Evolutionary conservation across 23 red algal species (phyloP).

Genomic region (Rhodosorus marinus): DNA sequence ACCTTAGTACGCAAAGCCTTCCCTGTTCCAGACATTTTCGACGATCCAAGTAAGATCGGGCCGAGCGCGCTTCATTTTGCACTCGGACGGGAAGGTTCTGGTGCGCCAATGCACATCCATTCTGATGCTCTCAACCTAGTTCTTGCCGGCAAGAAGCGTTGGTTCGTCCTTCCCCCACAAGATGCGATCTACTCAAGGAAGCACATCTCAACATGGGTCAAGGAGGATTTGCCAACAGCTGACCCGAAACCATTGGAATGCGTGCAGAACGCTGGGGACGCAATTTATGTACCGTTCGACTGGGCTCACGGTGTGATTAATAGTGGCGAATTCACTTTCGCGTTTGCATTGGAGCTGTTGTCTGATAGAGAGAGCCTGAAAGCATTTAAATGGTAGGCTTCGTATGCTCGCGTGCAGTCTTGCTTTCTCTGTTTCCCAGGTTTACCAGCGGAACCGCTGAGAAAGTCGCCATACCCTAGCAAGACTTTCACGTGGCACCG

Average conservation of each 20-base stretch:
- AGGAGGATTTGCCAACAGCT: conserved; percentile 4
- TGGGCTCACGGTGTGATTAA: conserved; percentile 66
- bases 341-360: conserved; percentile 44
- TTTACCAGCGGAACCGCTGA: too few species aligned
- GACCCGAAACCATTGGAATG: conserved; percentile 32
- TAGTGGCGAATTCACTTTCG: conserved; percentile 39
- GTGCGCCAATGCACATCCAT: conserved; percentile 55
- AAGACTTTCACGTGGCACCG: too few species aligned
- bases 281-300: conserved; percentile 50
- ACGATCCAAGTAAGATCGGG: conserved; percentile 23
- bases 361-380: too few species aligned
- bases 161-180: conserved; percentile 38
- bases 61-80: conserved; percentile 35
- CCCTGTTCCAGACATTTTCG: conserved; percentile 12
- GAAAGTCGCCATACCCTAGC: too few species aligned
- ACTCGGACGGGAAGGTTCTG: conserved; percentile 19
- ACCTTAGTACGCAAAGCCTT: conserved; percentile 17
- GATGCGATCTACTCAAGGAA: conserved; percentile 31
- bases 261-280: conserved; percentile 34
- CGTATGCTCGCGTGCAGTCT: too few species aligned
- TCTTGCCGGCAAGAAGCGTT: conserved; percentile 29
- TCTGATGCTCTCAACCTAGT: conserved; percentile 63
- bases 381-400: too few species aligned
- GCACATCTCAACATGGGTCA: conserved; percentile 24
- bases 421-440: too few species aligned